A percentile compares a stretch with the other conserved stretches of the same genome.
phyloP scores from a whole-genome alignment of 331 rosid species.

The Acacia concinna region DNA sequence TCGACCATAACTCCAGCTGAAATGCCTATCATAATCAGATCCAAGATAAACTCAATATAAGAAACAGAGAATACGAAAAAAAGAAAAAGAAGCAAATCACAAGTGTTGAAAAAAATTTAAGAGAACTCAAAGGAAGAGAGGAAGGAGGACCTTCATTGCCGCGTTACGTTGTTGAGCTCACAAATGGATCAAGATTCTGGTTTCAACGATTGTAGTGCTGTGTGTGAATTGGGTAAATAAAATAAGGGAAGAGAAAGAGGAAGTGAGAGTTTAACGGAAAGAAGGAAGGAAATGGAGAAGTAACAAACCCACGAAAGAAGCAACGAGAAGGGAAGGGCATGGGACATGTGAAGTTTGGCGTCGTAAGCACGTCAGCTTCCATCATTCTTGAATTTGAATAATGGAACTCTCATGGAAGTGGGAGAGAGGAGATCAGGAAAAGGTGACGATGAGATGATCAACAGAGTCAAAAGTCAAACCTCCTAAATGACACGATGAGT shows the following conservation, averaged over 20 bases:
- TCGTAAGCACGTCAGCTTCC: conserved; percentile 37
- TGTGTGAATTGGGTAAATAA: conserved; percentile 22
- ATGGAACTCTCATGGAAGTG: background rate
- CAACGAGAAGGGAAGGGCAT: conserved; percentile 20
- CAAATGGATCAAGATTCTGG: conserved; percentile 13
- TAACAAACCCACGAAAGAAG: conserved; percentile 64
- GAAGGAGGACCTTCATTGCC: conserved; percentile 67
- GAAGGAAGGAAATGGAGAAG: conserved; percentile 40
- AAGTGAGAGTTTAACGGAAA: conserved; percentile 66
- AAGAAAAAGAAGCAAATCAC: conserved; percentile 15
- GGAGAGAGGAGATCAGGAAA: conserved; percentile 1
- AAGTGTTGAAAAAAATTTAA: background rate
- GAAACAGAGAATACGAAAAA: conserved; percentile 13
- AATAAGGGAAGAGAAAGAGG: background rate
- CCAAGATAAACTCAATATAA: conserved; percentile 17
- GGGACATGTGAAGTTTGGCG: conserved; percentile 69
- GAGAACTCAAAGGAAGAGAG: background rate
- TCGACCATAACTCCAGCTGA: conserved; percentile 57
- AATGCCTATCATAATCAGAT: conserved; percentile 47
- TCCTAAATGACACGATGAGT: background rate
- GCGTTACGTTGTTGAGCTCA: conserved; percentile 30
- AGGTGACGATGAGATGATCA: background rate
- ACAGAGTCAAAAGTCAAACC: background rate
- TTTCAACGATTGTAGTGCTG: conserved; percentile 16
- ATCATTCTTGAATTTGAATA: conserved; percentile 17